A percentile compares a stretch with the other conserved stretches of the same genome.
phyloP scores from a whole-genome alignment of 306 rosid genomes.

The Dalbergia cultrata region DNA sequence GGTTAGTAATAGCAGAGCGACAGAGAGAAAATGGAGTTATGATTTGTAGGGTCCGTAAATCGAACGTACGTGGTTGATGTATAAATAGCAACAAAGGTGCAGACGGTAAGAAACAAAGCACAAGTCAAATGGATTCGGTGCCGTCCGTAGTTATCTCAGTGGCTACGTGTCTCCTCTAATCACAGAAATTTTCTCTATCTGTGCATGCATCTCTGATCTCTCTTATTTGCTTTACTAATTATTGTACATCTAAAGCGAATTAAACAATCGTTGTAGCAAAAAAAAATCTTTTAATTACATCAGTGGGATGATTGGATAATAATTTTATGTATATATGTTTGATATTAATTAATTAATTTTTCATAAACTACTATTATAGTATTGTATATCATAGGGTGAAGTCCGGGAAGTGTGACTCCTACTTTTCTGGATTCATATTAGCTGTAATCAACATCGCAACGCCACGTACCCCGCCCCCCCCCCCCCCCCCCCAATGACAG shows the following conservation, averaged over 20 bases:
- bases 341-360: not conserved
- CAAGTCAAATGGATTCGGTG: constrained; percentile 85
- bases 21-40: constrained; percentile 1
- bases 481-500: not conserved
- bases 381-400: constrained; percentile 18
- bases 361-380: not conserved
- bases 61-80: constrained; percentile 47
- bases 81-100: constrained; percentile 59
- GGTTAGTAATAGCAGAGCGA: not conserved
- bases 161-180: constrained; percentile 72
- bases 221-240: not conserved
- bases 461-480: constrained; percentile 63
- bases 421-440: constrained; percentile 62
- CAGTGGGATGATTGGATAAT: not conserved
- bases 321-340: no score
- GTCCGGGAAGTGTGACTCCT: constrained; percentile 57
- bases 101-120: not conserved
- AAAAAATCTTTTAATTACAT: constrained; percentile 1
- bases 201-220: not conserved
- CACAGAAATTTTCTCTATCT: not conserved
- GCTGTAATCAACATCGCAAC: constrained; percentile 58
- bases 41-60: constrained; percentile 57
- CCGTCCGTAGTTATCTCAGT: constrained; percentile 67
- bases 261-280: not conserved
- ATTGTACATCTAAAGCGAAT: not conserved